A percentile compares a stretch with the other conserved stretches of the same genome.
Evolutionary conservation across 1,284 basidiomycete genomes (phyloP).

Genomic region (Lignosus rhinocerotis): DNA sequence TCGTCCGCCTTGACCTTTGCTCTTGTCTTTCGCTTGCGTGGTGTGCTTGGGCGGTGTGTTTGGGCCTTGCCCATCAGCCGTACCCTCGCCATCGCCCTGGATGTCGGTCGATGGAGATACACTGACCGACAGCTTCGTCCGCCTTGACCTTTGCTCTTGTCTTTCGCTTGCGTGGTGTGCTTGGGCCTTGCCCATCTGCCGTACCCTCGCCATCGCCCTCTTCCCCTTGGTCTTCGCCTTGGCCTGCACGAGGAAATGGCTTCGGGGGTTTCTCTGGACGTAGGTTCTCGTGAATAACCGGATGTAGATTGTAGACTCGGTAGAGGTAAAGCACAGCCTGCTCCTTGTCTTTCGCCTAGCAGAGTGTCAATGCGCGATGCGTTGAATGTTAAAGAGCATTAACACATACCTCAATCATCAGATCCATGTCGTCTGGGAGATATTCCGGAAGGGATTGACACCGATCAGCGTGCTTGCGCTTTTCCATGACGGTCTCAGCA

Average conservation of each 20-base stretch:
- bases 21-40: conserved; percentile 1
- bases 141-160: not conserved
- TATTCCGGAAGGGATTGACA: conserved; percentile 68
- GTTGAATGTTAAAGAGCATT: not conserved
- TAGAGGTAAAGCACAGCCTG: conserved; percentile 89
- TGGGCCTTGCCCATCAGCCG: not conserved
- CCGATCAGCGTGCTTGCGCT: conserved; percentile 83
- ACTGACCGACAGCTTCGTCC: conserved; percentile 3
- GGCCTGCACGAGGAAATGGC: conserved; percentile 39
- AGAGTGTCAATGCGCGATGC: not conserved
- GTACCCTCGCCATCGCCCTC: conserved; percentile 1
- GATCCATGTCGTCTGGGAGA: conserved; percentile 54
- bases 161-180: conserved; percentile 1
- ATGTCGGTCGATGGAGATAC: too few species aligned
- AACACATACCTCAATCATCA: conserved; percentile 81
- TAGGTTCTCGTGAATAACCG: conserved; percentile 56
- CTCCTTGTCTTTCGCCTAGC: conserved; percentile 85
- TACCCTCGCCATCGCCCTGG: not conserved
- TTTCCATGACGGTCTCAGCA: conserved; percentile 78
- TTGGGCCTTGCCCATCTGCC: not conserved
- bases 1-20: not conserved
- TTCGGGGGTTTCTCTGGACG: conserved; percentile 40
- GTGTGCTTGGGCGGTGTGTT: too few species aligned
- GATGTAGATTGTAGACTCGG: conserved; percentile 72
- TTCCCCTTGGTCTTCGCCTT: conserved; percentile 10